Conservation (phyloP, 352 stramenopile species). For the Plasmopara halstedii region DNA sequence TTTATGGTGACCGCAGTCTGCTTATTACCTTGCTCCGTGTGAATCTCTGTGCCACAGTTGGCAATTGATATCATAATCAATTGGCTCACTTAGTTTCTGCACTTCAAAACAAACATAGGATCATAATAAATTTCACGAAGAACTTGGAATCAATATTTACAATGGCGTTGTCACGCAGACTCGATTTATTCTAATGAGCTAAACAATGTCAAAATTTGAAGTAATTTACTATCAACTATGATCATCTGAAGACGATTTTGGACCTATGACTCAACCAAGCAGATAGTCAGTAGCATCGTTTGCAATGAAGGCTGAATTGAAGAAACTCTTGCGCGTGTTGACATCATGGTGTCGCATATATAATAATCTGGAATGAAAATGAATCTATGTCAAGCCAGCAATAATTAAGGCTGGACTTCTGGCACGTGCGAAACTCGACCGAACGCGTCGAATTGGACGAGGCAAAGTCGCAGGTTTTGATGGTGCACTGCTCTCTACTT, state of each 20-base stretch:
- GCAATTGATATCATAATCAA: no score
- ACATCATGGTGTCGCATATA: constrained; percentile 27
- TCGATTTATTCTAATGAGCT: constrained; percentile 57
- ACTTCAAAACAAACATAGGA: no score
- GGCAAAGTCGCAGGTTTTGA: constrained; percentile 33
- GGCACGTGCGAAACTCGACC: constrained; percentile 47
- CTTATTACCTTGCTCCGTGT: constrained; percentile 37
- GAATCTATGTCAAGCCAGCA: no score
- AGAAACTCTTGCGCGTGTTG: constrained; percentile 28
- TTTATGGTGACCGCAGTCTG: constrained; percentile 48
- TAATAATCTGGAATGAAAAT: background rate
- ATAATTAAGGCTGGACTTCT: constrained; percentile 48
- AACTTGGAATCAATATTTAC: constrained; percentile 63
- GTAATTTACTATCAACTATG: constrained; percentile 33
- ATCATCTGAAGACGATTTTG: background rate
- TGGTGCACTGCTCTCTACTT: constrained; percentile 31
- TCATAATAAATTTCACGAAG: no score
- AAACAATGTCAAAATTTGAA: constrained; percentile 49
- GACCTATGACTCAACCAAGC: background rate
- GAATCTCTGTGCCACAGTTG: no score
- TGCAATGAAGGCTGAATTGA: no score
- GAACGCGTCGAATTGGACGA: constrained; percentile 40
- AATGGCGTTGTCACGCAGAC: constrained; percentile 53
- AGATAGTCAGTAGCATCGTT: constrained; percentile 9
- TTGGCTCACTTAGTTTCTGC: no score